Evolutionary conservation across 2,329 filamentous ascomycete genomes (phyloP).

Genomic region (Zymoseptoria ardabiliae): DNA sequence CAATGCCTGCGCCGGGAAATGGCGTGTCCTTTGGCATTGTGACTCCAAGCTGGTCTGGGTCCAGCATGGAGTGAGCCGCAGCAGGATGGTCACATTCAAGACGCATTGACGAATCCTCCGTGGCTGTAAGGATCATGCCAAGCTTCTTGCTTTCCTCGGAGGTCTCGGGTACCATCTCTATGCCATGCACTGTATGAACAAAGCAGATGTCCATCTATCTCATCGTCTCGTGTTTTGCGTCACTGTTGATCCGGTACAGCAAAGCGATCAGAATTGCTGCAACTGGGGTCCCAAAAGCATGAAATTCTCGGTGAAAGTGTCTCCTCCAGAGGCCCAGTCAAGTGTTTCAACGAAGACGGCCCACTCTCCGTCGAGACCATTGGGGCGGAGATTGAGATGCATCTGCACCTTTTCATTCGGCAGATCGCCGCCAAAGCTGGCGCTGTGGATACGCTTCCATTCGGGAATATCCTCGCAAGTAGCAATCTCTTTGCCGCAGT

Average conservation of each 20-base stretch:
- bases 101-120: background rate
- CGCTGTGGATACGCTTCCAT: slow-evolving; percentile 23
- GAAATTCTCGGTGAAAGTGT: background rate
- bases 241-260: background rate
- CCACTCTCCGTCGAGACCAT: slow-evolving; percentile 28
- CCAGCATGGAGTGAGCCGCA: background rate
- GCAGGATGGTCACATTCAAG: background rate
- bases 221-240: background rate
- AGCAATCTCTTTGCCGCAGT: slow-evolving; percentile 11
- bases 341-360: slow-evolving; percentile 16
- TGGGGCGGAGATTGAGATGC: slow-evolving; percentile 18
- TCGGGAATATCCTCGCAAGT: slow-evolving; percentile 25
- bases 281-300: background rate
- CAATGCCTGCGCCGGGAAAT: too few species aligned
- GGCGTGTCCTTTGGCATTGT: too few species aligned
- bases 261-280: background rate
- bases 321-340: slow-evolving; percentile 15
- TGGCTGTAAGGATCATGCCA: background rate
- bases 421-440: slow-evolving; percentile 17
- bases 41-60: background rate
- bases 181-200: background rate
- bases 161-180: background rate
- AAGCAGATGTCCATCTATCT: background rate
- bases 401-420: slow-evolving; percentile 14
- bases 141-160: background rate